phyloP scores from a whole-genome alignment of 2,329 filamentous ascomycete species.

The Ilyonectria mors-panacis region DNA sequence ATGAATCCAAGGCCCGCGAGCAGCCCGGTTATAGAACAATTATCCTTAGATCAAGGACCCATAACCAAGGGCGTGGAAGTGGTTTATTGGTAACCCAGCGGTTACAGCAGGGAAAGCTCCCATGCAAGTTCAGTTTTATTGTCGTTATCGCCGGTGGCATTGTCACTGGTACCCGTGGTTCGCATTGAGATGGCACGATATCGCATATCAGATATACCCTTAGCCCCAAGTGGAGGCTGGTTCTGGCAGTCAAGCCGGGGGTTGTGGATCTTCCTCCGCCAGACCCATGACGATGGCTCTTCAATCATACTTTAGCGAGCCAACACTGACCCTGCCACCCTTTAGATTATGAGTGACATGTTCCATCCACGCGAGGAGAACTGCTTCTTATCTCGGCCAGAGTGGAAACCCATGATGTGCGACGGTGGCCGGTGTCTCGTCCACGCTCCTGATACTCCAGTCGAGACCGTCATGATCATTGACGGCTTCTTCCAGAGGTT shows the following conservation, averaged over 20 bases:
- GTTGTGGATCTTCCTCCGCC: slow-evolving; percentile 40
- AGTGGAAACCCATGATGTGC: slow-evolving; percentile 55
- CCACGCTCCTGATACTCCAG: slow-evolving; percentile 42
- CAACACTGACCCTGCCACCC: slow-evolving; percentile 41
- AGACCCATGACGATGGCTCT: slow-evolving; percentile 35
- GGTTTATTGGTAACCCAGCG: slow-evolving; percentile 12
- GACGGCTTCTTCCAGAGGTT: slow-evolving; percentile 55
- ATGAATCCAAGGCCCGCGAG: not conserved
- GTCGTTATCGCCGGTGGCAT: slow-evolving; percentile 14
- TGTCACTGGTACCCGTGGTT: slow-evolving; percentile 13
- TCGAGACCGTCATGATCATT: slow-evolving; percentile 44
- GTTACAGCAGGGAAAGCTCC: slow-evolving; percentile 12
- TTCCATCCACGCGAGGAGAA: slow-evolving; percentile 53
- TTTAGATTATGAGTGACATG: slow-evolving; percentile 56
- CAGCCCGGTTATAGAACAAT: not conserved
- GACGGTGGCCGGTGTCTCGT: slow-evolving; percentile 46
- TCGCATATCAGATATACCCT: slow-evolving; percentile 47
- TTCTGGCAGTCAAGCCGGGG: slow-evolving; percentile 30
- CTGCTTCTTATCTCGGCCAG: slow-evolving; percentile 55
- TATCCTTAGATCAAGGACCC: slow-evolving; percentile 8
- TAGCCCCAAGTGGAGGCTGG: slow-evolving; percentile 43
- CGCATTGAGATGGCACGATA: slow-evolving; percentile 47
- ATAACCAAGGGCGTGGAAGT: slow-evolving; percentile 13
- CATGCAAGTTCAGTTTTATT: slow-evolving; percentile 4
- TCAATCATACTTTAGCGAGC: slow-evolving; percentile 42